Conservation (phyloP, 1,139 yeast genomes). For the Saccharomycopsis hybrid region DNA sequence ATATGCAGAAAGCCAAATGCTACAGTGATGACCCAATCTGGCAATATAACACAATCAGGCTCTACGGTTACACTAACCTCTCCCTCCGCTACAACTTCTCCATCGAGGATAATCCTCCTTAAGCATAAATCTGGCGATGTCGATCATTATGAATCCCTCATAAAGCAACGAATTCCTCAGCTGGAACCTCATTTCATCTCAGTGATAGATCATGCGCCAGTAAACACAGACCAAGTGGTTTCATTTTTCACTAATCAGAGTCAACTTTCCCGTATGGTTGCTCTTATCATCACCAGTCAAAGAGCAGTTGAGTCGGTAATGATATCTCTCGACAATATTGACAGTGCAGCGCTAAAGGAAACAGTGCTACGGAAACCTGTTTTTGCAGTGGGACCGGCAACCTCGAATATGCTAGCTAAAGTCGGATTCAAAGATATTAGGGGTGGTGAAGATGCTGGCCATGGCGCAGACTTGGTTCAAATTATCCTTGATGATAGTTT, state of each 20-base stretch:
- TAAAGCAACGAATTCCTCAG: not conserved
- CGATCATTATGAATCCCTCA: slow-evolving; percentile 1
- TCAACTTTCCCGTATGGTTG: slow-evolving; percentile 30
- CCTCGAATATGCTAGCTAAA: slow-evolving; percentile 49
- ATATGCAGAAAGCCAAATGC: too few species aligned
- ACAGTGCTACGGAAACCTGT: slow-evolving; percentile 39
- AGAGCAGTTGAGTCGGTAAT: slow-evolving; percentile 79
- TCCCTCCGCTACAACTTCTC: too few species aligned
- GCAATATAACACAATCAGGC: too few species aligned
- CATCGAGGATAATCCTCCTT: slow-evolving; percentile 11
- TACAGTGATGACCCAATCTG: too few species aligned
- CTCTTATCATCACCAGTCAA: slow-evolving; percentile 81
- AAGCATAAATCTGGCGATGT: slow-evolving; percentile 2
- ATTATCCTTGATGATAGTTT: slow-evolving; percentile 37
- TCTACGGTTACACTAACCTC: too few species aligned
- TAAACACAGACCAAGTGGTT: not conserved
- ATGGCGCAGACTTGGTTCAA: slow-evolving; percentile 66
- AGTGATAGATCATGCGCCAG: slow-evolving; percentile 11
- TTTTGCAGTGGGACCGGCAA: slow-evolving; percentile 92
- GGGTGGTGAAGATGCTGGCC: slow-evolving; percentile 78
- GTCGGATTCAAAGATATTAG: slow-evolving; percentile 62
- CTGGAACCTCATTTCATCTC: slow-evolving; percentile 11
- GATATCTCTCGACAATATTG: slow-evolving; percentile 23
- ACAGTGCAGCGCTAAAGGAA: too few species aligned
- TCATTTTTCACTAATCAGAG: not conserved